Evolutionary conservation across 2,329 filamentous ascomycete species (phyloP), one percentile per base, ranked within the genome.

Genomic region (Hypocreales sp.): DNA sequence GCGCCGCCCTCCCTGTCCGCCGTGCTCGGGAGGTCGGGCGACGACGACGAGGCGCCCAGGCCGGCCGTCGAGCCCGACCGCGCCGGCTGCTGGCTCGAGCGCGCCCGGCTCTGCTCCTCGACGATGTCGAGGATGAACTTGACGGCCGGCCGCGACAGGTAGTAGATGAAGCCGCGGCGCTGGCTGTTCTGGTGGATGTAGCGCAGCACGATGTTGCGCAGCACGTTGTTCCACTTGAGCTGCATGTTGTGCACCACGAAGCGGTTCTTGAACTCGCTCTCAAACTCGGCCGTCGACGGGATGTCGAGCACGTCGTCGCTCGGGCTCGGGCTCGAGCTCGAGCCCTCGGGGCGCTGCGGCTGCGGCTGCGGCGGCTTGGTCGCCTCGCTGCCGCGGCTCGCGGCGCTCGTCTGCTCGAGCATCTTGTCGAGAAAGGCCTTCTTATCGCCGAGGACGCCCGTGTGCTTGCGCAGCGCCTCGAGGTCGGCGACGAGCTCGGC

Each of bases 51-150:
- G 18, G 18, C 18, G 7, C 7, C 7, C 18, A 7, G 7, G n/a
- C 41, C 41, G n/a, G 40, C 39, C 3, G 39, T 36, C 7, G 51
- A 44, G 20, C 41, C 41, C 7, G 40, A 35, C 30, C 41, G 48
- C 3, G 36, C 38, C 2, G 47, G 42, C 20, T 51, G 45, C 16
- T 38, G 14, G 14, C 17, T 42, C 11, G 40, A 32, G 44, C 79
- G 79, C 13, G 72, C 70, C 48, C 79, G 90, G 38, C 72, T 71
- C 50, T 94, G 86, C 47, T 98, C 90, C 30, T 95, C 86, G 3
- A 98, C 81, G 39, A 98, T 92, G 50, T 98, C 90, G 8, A 95
- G 61, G 31, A 98, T 95, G 48, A 98, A 98, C 45, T 95, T 98
- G 45, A 98, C 81, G 4, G 90, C 92, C 35, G 84, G 75, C 25